Evolutionary conservation across 1,139 yeast genomes (phyloP), one percentile per base, ranked within the genome.

Genomic region (Schwanniomyces etchellsii): DNA sequence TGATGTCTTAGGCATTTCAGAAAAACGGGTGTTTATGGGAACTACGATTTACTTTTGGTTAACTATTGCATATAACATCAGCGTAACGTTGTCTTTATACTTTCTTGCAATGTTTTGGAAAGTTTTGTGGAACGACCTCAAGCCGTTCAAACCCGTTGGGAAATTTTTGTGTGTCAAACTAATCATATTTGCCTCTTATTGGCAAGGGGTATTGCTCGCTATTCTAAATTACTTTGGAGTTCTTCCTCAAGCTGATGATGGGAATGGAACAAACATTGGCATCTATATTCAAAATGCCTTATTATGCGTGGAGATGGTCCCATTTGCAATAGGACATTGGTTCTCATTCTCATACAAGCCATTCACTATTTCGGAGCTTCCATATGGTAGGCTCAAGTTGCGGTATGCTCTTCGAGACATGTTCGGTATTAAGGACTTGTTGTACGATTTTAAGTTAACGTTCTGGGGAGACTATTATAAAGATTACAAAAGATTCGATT

Each of bases 101-200:
- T 79, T 86, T 35, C 60, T 93, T 40, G 96, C 96, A 0, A 62
- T 89, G 31, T 91, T 91, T 53, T 91, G 98, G 98, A 81, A 78
- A 48, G 84, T 94, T 39, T 61, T 91, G 13, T 78, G 84, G 61
- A 57, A 54, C 5, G 97, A 89, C 45, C 66, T 91, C 43, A 69
- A 65, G 33, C 88, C 84, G 0, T 89, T 81, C 58, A 72, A 84
- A 32, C 97, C 97, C 2, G 78, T 91, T 66, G 89, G 95, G 6
- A 93, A 93, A 55, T 91, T 91, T 51, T 55, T 93, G 27, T 88
- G 96, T 60, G 95, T 91, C 32, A 91, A 91, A 52, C 68, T 88
- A 41, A 85, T 91, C 35, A 89, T 93, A 34, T 91, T 91, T 65
- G 96, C 96, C 22, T 84, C 95, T 12, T 91, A 88, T 54, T 91